phyloP scores from a whole-genome alignment of 805 yeast species.

The Teunomyces tritomae region DNA sequence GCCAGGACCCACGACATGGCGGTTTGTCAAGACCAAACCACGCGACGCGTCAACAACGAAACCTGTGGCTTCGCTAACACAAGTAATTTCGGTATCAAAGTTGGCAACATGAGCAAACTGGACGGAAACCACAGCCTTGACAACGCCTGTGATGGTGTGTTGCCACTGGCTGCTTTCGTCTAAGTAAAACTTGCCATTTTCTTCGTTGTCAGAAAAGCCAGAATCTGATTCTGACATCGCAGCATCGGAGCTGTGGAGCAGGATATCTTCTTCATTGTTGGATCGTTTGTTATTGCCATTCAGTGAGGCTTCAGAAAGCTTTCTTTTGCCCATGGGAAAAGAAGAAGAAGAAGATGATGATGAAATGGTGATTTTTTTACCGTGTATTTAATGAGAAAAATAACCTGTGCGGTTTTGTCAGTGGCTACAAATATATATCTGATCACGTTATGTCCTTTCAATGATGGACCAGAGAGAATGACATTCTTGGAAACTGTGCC shows the following conservation, averaged over 20 bases:
- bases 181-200: conserved; percentile 10
- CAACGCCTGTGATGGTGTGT: conserved; percentile 74
- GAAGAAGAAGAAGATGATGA: too few relatives aligned
- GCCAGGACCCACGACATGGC: conserved; percentile 95
- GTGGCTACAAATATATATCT: too few relatives aligned
- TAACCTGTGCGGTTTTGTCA: too few relatives aligned
- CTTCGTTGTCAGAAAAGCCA: conserved; percentile 11
- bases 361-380: too few relatives aligned
- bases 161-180: conserved; percentile 55
- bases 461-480: too few relatives aligned
- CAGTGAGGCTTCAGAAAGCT: conserved; percentile 9
- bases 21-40: conserved; percentile 85
- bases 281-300: conserved; percentile 6
- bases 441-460: too few relatives aligned
- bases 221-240: conserved; percentile 4
- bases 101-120: conserved; percentile 84
- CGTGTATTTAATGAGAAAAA: too few relatives aligned
- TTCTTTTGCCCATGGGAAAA: conserved; percentile 6
- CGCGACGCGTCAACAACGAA: conserved; percentile 81
- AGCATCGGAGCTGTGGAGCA: conserved; percentile 11
- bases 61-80: conserved; percentile 91
- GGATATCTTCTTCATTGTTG: neutral
- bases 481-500: too few relatives aligned
- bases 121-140: conserved; percentile 81
- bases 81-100: conserved; percentile 81